A percentile compares a stretch with the other conserved stretches of the same genome.
Conservation (phyloP, 805 yeast genomes). For the Starmerella bombi region DNA sequence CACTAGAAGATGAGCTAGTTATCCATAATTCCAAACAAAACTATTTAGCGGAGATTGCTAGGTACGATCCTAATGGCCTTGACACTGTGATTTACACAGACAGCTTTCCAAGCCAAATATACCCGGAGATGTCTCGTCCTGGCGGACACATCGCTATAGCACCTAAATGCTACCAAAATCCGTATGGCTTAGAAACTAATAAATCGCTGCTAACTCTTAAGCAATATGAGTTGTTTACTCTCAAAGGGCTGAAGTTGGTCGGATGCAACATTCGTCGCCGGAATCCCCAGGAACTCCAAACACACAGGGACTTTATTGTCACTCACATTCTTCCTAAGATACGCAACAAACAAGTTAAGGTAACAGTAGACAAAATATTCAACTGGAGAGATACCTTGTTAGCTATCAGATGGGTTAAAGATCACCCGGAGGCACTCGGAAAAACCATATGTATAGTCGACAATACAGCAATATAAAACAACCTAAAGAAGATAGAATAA, state of each 20-base stretch:
- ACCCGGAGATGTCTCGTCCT: constrained; percentile 20
- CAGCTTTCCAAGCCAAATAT: constrained; percentile 14
- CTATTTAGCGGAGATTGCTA: not conserved
- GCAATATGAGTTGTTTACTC: constrained; percentile 4
- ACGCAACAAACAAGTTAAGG: constrained; percentile 19
- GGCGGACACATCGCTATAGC: constrained; percentile 23
- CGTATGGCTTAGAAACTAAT: not conserved
- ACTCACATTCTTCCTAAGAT: constrained; percentile 23
- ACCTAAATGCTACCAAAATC: not conserved
- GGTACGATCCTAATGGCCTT: constrained; percentile 23
- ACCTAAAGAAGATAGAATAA: not conserved
- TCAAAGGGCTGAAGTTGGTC: constrained; percentile 22
- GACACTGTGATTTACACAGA: constrained; percentile 26
- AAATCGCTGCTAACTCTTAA: not conserved
- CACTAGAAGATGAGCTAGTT: constrained; percentile 20
- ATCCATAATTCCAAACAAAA: constrained; percentile 17
- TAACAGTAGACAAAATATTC: constrained; percentile 19
- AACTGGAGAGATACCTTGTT: constrained; percentile 1
- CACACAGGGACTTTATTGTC: constrained; percentile 21
- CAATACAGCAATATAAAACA: not conserved
- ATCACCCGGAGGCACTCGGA: constrained; percentile 11
- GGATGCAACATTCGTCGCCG: constrained; percentile 27
- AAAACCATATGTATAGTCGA: constrained; percentile 17
- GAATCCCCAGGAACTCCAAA: constrained; percentile 19
- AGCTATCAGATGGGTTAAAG: constrained; percentile 2